Evolutionary conservation across 345 rosid genomes (phyloP), one percentile per base, ranked within the genome.

Genomic region (Moricandia arvensis): DNA sequence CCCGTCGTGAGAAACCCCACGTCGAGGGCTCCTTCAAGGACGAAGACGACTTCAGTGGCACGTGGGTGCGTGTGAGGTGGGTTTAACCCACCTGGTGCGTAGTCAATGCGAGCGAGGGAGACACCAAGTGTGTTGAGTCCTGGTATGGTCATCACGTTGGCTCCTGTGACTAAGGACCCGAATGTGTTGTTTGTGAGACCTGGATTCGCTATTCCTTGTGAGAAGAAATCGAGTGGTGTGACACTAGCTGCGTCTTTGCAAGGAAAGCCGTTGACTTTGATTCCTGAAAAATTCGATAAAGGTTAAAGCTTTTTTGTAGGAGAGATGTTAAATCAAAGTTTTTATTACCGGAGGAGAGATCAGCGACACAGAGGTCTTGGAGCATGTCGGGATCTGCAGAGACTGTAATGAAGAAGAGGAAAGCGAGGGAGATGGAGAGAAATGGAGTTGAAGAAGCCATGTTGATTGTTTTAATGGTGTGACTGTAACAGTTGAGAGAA

Each of bases 321-420:
- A 9, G 6, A 12, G 21, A 5, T 21, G 26, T 3, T 26, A 5
- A 10, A 27, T 15, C 18, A 8, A 43, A 4, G 24, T 21, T 30
- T 49, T 3, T 49, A 6, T 54, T 77, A 85, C 93, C 84, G n/a
- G 90, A 75, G 51, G 81, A 47, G 49, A 82, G 85, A 68, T 92
- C 91, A 41, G 97, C 97, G 26, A 90, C 98, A 33, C 98, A 93
- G 63, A 93, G 67, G 77, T 93, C 98, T 81, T 93, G 98, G 13
- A 90, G 97, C 76, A 75, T 30, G 79, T 92, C 93, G 3, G 94
- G 90, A 81, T 92, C 97, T 29, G 89, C 89, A 6, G 77, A n/a
- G 7, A 59, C 63, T 21, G 78, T 59, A 47, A 71, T 1, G 59
- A 47, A 29, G 70, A 66, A 55, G 21, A 43, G 6, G 67, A 71